Base-by-base conservation (phyloP, 192 early-diverging fungal genomes). In the Umbelopsis sp. region DNA sequence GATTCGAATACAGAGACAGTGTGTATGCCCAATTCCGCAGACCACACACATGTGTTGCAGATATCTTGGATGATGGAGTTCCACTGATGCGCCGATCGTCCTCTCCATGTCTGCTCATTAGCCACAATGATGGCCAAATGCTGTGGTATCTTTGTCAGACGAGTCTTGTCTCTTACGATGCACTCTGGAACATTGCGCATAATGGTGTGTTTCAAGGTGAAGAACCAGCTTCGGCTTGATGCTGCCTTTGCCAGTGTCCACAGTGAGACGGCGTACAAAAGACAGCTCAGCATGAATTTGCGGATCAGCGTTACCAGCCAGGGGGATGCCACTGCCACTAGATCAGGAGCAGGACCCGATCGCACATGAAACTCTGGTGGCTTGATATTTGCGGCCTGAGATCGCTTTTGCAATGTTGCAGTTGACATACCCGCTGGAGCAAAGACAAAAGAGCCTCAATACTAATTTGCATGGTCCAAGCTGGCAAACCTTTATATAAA, bases 121-220 rank as follows among this genome's bases (percentile, higher is more conserved):
- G 51, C 18, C 44, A 69, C 47, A 49, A 69, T 33, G 51, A 69
- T 8, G 46, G 67, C 67, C 8, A 69, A 35, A 37, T 69, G 67
- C 0, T 41, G 35, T 8, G 67, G 67, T 11, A 69, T 49, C 67
- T 69, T 69, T 22, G 49, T 69, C 21, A 69, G 25, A 12, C 44
- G 67, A n/a, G 35, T 22, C 18, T n/a, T 69, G 27, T 50, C 67
- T 18, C 10, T n/a, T 15, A 20, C 11, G 23, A 69, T 52, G 22
- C 21, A 35, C 30, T 51, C 23, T 12, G 67, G 22, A 33, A 52
- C 49, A 48, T 61, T 33, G 12, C 55, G 30, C 11, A 13, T 16
- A 16, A 35, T 0, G 13, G 15, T 16, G 35, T 35, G 18, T 3
- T 61, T 16, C 55, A 61, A 61, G 55, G 35, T 61, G 55, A 61